Evolutionary conservation across 345 rosid species (phyloP).

Genomic region (Laguncularia racemosa): DNA sequence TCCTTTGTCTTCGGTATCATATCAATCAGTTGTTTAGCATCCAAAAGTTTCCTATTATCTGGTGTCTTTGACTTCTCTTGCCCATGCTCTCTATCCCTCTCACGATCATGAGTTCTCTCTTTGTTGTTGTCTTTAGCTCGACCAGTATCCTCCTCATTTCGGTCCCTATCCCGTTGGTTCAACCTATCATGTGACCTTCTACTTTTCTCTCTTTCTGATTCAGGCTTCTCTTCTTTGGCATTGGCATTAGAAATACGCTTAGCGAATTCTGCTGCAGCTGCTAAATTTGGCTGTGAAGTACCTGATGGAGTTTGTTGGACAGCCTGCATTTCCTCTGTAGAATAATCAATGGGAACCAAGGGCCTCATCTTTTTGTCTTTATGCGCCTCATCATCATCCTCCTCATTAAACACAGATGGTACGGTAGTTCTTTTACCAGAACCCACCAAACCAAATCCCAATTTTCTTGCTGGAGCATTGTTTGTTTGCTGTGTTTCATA

Average conservation of each 20-base stretch:
- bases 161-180: constrained; percentile 61
- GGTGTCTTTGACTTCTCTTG: constrained; percentile 50
- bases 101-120: constrained; percentile 40
- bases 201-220: constrained; percentile 66
- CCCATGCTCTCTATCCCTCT: constrained; percentile 55
- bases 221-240: constrained; percentile 65
- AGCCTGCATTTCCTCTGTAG: constrained; percentile 85
- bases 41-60: constrained; percentile 78
- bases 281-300: constrained; percentile 64
- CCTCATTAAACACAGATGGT: constrained; percentile 89
- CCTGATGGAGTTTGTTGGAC: constrained; percentile 55
- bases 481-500: constrained; percentile 41
- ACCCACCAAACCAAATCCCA: constrained; percentile 96
- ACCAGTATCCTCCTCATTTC: constrained; percentile 32
- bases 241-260: constrained; percentile 69
- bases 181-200: constrained; percentile 66
- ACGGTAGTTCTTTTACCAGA: constrained; percentile 87
- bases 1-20: constrained; percentile 98
- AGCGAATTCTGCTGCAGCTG: constrained; percentile 92
- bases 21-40: constrained; percentile 96
- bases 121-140: constrained; percentile 48
- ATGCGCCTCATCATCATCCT: constrained; percentile 84
- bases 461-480: constrained; percentile 58
- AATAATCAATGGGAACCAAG: constrained; percentile 93
- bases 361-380: constrained; percentile 93